phyloP scores from a whole-genome alignment of 2,329 filamentous ascomycete genomes.

The Diplodia seriata region DNA sequence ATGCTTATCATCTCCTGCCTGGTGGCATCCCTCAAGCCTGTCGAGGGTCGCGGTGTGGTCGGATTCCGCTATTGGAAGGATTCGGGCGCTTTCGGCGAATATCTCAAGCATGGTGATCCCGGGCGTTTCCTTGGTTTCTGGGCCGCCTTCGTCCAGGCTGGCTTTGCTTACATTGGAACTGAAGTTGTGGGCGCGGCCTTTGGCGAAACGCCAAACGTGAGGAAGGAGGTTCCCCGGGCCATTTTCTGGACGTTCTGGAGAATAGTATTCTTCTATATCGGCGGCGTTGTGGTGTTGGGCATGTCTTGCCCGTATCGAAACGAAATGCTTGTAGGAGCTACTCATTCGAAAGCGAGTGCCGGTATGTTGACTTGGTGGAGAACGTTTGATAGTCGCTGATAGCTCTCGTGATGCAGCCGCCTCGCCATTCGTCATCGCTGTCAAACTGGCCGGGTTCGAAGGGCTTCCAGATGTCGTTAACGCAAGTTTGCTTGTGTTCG shows the following conservation, averaged over 20 bases:
- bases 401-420: conserved; percentile 60
- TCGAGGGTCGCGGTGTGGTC: conserved; percentile 72
- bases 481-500: conserved; percentile 76
- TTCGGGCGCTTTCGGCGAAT: conserved; percentile 71
- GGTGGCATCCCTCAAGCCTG: conserved; percentile 63
- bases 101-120: conserved; percentile 61
- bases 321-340: conserved; percentile 53
- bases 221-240: conserved; percentile 73
- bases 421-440: conserved; percentile 63
- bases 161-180: conserved; percentile 74
- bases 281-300: conserved; percentile 69
- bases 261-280: conserved; percentile 72
- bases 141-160: conserved; percentile 70
- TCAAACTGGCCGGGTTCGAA: conserved; percentile 52
- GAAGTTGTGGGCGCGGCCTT: conserved; percentile 79
- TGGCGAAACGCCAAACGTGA: conserved; percentile 75
- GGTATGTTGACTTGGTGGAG: neutral
- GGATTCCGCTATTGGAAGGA: conserved; percentile 75
- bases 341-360: conserved; percentile 16
- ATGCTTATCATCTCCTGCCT: conserved; percentile 69
- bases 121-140: conserved; percentile 74
- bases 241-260: conserved; percentile 78
- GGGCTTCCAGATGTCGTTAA: conserved; percentile 70
- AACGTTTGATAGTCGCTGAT: conserved; percentile 40
- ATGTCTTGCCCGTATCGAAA: conserved; percentile 72